Evolutionary conservation across 345 rosid genomes (phyloP).

Genomic region (Ailanthus altissimus): DNA sequence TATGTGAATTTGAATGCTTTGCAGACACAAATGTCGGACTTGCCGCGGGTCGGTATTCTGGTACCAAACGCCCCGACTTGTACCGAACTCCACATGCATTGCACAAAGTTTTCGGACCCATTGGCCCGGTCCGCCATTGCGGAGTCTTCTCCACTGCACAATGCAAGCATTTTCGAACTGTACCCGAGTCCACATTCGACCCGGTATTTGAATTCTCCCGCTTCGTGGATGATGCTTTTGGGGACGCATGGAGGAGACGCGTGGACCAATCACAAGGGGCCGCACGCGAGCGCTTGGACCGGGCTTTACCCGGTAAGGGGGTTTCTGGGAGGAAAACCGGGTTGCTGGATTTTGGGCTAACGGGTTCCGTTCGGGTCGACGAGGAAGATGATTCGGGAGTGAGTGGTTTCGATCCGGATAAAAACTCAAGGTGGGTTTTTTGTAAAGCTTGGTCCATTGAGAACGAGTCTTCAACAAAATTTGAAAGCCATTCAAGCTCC

Average conservation of each 20-base stretch:
- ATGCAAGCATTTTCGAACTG: slow-evolving; percentile 55
- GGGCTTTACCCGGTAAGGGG: slow-evolving; percentile 62
- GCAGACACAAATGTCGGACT: slow-evolving; percentile 68
- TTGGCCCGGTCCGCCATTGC: slow-evolving; percentile 80
- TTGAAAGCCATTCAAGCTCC: slow-evolving; percentile 81
- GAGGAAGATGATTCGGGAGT: slow-evolving; percentile 54
- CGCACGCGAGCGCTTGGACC: slow-evolving; percentile 64
- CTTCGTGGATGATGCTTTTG: slow-evolving; percentile 26
- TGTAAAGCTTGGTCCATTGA: slow-evolving; percentile 50
- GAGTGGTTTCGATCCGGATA: slow-evolving; percentile 48
- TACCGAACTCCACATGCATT: slow-evolving; percentile 81
- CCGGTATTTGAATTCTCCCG: slow-evolving; percentile 23
- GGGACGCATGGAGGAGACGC: slow-evolving; percentile 53
- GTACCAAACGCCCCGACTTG: slow-evolving; percentile 74
- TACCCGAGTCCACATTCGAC: slow-evolving; percentile 9
- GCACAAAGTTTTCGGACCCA: slow-evolving; percentile 75
- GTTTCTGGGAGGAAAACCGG: slow-evolving; percentile 47
- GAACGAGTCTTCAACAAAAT: slow-evolving; percentile 78
- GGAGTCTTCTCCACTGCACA: slow-evolving; percentile 75
- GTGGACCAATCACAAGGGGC: slow-evolving; percentile 77
- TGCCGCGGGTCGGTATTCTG: slow-evolving; percentile 79
- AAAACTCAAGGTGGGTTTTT: slow-evolving; percentile 32
- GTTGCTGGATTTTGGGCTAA: slow-evolving; percentile 26
- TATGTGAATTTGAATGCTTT: slow-evolving; percentile 73
- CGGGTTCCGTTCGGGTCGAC: slow-evolving; percentile 30